Base-by-base conservation (phyloP, 176 grass and related monocot genomes). In the Eremochloa ophiuroides region DNA sequence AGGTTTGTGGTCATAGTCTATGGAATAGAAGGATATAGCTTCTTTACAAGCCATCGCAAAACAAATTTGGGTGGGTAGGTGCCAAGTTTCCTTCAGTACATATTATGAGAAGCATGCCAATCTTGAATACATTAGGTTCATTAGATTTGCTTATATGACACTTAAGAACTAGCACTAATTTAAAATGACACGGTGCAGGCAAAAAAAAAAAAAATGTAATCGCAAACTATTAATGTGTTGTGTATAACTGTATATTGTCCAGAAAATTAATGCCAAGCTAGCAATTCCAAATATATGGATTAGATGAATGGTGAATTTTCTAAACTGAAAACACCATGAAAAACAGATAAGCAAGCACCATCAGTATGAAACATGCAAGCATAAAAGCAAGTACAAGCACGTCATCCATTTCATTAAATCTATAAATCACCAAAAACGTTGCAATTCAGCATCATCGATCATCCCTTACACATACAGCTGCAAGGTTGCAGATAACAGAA, bases 401-500 rank as follows among this genome's bases (percentile, higher is more conserved):
- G 15, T 50, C 10, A 15, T 14, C 2, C 71, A 76, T 26, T 86
- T 41, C 33, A 73, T 85, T 41, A 40, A 76, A 26, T 33, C 33
- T 48, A 0, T 41, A 40, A 76, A 26, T 33, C 33, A 62, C 1
- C 22, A 29, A 16, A 71, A 28, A 10, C 29, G 48, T 28, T 78
- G 29, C 14, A 18, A 59, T 20, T 44, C 18, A 77, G 34, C 22
- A 56, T 40, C 14, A 47, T 70, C 10, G 1, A n/a, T 20, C 15
- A 48, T 25, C 10, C 62, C 13, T 33, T 56, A 8, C 26, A 67
- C 37, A 38, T 6, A 37, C 1, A 37, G 9, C n/a, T 8, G 17
- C 75, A 84, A 46, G 44, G 16, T 9, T 41, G 62, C 39, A 47
- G 77, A 79, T 60, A 40, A 47, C 64, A 78, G 7, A 44, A 79